Percentiles rank a stretch among this genome's conserved stretches.
These are phyloP conservation scores for Rubia occidens DNA, from an alignment of 305 asterid genomes.

Conservation along the genomic window DNA sequence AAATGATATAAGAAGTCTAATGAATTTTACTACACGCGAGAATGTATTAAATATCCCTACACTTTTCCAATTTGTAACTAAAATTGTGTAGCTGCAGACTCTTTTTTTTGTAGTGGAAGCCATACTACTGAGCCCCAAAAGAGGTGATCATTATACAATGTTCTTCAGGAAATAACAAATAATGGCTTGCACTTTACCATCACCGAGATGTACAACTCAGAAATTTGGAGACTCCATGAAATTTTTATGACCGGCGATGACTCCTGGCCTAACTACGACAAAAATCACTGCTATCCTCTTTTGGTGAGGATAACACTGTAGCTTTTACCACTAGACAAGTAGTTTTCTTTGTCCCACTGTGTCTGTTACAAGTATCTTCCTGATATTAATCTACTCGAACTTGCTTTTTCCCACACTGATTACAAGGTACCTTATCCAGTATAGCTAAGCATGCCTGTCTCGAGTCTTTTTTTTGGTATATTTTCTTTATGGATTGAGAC, in stretches of 20 bases:
- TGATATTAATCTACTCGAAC: neutral
- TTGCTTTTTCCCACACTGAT: neutral
- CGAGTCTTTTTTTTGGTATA: neutral
- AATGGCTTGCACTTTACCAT: slow-evolving; percentile 48
- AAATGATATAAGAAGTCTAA: too few relatives aligned
- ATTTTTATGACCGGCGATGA: slow-evolving; percentile 36
- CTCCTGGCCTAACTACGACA: slow-evolving; percentile 84
- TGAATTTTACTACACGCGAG: too few relatives aligned
- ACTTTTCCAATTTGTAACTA: too few relatives aligned
- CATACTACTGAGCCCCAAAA: slow-evolving; percentile 68
- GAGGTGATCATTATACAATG: slow-evolving; percentile 81
- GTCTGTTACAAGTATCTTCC: too few relatives aligned
- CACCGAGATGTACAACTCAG: slow-evolving; percentile 49
- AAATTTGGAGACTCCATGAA: slow-evolving; percentile 61
- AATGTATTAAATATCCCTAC: too few relatives aligned
- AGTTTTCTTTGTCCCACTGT: neutral
- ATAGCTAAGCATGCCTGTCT: neutral
- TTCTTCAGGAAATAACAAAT: slow-evolving; percentile 44
- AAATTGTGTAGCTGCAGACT: too few relatives aligned
- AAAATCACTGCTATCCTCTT: slow-evolving; percentile 82
- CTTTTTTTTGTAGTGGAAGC: slow-evolving; percentile 40
- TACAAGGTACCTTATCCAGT: neutral
- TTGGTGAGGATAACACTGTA: slow-evolving; percentile 46
- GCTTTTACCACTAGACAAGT: slow-evolving; percentile 4
- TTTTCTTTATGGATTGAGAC: neutral